phyloP scores from a whole-genome alignment of 495 filamentous ascomycete genomes.

The Aspergillus ostianus region DNA sequence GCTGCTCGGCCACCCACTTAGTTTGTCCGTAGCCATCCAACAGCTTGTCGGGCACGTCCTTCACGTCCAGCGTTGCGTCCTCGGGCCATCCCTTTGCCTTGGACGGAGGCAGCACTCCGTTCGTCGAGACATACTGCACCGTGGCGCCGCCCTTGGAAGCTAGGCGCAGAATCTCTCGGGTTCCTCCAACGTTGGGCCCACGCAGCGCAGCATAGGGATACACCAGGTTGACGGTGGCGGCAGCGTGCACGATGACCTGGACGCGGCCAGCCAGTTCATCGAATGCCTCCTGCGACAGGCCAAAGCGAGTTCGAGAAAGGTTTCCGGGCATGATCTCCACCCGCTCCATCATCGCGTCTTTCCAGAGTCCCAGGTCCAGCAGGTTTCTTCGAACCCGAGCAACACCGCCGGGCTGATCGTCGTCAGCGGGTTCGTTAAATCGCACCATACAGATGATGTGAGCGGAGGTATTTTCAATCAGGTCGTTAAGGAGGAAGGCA shows the following conservation, averaged over 20 bases:
- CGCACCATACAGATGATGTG: conserved; percentile 66
- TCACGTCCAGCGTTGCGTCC: conserved; percentile 53
- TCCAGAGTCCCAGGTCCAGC: conserved; percentile 63
- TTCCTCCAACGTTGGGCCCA: conserved; percentile 58
- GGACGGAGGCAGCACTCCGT: conserved; percentile 62
- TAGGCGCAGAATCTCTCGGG: conserved; percentile 61
- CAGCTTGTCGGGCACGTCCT: conserved; percentile 58
- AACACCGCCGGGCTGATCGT: conserved; percentile 53
- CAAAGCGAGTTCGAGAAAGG: conserved; percentile 56
- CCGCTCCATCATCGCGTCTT: conserved; percentile 65
- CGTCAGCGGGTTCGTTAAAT: conserved; percentile 55
- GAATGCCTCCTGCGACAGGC: conserved; percentile 55
- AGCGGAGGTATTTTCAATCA: conserved; percentile 56
- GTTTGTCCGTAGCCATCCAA: conserved; percentile 64
- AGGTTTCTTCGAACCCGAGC: conserved; percentile 61
- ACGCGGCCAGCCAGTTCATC: conserved; percentile 54
- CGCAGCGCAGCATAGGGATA: conserved; percentile 65
- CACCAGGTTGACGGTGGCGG: conserved; percentile 65
- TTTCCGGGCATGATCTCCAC: conserved; percentile 66
- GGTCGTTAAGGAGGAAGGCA: conserved; percentile 52
- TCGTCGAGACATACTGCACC: conserved; percentile 68
- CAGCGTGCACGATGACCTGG: conserved; percentile 64
- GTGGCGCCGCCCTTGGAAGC: conserved; percentile 59
- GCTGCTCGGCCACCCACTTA: conserved; percentile 67
- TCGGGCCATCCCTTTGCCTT: conserved; percentile 57